Base-by-base conservation (phyloP, 352 stramenopile genomes). In the Phytophthora uliginosa region DNA sequence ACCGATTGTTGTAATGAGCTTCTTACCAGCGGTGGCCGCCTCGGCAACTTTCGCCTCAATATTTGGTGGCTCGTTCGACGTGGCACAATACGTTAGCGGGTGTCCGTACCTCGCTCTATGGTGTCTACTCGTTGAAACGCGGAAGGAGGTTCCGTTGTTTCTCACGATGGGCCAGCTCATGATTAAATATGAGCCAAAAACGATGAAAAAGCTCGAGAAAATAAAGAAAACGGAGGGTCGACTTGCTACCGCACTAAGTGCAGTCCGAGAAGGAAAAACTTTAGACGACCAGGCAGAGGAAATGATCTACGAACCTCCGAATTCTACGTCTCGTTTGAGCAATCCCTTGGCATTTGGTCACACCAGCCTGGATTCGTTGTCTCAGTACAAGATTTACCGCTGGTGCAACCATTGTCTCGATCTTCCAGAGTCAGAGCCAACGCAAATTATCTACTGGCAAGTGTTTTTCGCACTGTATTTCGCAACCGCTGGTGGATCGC, bases 151-250 rank as follows among this genome's bases (percentile, higher is more conserved):
- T 6, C 80, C 83, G 4, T 61, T 95, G 48, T 95, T 94, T 59
- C 59, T 85, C 4, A 77, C 77, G 2, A 84, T 94, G 78, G 89
- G 89, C 2, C 72, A 84, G 26, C 38, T 95, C 0, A 83, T 95
- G 76, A 78, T 94, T 8, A 91, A 92, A 52, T 93, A 83, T 57
- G 87, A 94, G 34, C 87, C 89, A 0, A 90, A 89, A 48, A 84
- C 89, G 10, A 94, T 91, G 77, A 90, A 88, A 36, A 94, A 93
- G 57, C 50, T 95, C 33, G 85, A 93, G 52, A 95, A 94, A 59
- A 86, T 93, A 71, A 90, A 85, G 63, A 90, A 84, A 56, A 82
- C 77, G 0, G 77, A 93, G 26, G 81, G 87, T 4, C 91, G 83
- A 60, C 51, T 95, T 24, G 68, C 78, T 15, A 9, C 76, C 1